Conservation (phyloP, 768 basidiomycete species). For the Leucocoprinus sp. region DNA sequence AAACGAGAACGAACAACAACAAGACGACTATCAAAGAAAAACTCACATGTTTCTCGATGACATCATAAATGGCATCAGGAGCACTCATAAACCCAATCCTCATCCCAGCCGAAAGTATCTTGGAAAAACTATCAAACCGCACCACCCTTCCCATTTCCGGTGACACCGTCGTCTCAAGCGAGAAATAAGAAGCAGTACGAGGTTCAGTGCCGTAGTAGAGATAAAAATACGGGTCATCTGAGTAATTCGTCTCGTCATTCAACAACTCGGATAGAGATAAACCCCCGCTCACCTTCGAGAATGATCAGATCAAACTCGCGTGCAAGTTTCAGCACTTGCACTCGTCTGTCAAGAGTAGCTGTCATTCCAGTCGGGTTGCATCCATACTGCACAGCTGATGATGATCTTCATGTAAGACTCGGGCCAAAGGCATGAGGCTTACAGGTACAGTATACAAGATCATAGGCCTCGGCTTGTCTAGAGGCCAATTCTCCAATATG, state of each 20-base stretch:
- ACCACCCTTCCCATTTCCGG: conserved; percentile 70
- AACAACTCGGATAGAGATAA: background rate
- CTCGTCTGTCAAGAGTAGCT: conserved; percentile 56
- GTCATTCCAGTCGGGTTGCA: conserved; percentile 86
- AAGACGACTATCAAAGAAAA: background rate
- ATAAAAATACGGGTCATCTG: conserved; percentile 77
- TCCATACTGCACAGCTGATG: conserved; percentile 47
- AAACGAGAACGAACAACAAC: background rate
- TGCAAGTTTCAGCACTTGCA: conserved; percentile 65
- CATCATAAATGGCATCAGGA: conserved; percentile 55
- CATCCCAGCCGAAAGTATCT: conserved; percentile 70
- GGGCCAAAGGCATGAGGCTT: conserved; percentile 15
- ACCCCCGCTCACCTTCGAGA: conserved; percentile 77
- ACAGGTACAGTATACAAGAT: conserved; percentile 78
- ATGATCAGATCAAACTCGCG: conserved; percentile 72
- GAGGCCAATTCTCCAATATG: conserved; percentile 70
- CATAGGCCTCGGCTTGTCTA: conserved; percentile 62
- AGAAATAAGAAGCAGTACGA: conserved; percentile 73
- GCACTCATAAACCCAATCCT: conserved; percentile 79
- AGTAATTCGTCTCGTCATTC: conserved; percentile 4
- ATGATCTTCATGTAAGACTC: background rate
- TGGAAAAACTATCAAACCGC: conserved; percentile 86
- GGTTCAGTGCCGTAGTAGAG: conserved; percentile 63
- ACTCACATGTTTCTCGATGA: conserved; percentile 65
- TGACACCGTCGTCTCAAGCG: conserved; percentile 55